phyloP scores from a whole-genome alignment of 805 yeast genomes.

The Blastobotrys mokoenaii region DNA sequence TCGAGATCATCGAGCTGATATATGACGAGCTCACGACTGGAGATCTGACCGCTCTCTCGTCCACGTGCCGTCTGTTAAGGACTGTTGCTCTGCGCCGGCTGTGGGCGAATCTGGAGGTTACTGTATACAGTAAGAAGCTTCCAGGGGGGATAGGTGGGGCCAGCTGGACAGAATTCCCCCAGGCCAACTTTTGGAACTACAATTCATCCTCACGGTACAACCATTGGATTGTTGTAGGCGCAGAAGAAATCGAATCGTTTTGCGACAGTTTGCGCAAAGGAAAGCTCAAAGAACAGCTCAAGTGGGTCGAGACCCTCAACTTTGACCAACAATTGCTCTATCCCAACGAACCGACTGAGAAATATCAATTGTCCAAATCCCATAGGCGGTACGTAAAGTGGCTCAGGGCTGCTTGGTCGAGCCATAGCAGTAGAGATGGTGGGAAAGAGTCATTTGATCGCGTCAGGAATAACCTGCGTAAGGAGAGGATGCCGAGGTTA shows the following conservation, averaged over 20 bases:
- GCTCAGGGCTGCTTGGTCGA: no score
- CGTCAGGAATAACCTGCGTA: no score
- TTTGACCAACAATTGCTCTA: constrained; percentile 1
- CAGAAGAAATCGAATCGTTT: neutral
- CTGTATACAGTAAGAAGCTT: neutral
- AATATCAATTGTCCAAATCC: no score
- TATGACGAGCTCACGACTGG: neutral
- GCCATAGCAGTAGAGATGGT: no score
- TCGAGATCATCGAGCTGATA: neutral
- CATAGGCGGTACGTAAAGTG: no score
- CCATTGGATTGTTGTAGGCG: neutral
- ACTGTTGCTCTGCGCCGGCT: neutral
- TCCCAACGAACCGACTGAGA: no score
- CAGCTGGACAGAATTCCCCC: neutral
- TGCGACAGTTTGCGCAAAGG: neutral
- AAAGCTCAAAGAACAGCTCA: neutral
- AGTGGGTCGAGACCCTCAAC: neutral
- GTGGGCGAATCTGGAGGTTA: neutral
- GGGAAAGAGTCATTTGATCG: no score
- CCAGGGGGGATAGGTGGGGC: neutral
- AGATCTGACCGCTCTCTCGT: neutral
- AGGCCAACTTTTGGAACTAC: no score
- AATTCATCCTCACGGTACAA: neutral
- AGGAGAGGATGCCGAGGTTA: no score
- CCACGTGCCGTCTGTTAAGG: neutral